phyloP scores from a whole-genome alignment of 1,139 yeast species.

The Lodderomyces metapsilosis region DNA sequence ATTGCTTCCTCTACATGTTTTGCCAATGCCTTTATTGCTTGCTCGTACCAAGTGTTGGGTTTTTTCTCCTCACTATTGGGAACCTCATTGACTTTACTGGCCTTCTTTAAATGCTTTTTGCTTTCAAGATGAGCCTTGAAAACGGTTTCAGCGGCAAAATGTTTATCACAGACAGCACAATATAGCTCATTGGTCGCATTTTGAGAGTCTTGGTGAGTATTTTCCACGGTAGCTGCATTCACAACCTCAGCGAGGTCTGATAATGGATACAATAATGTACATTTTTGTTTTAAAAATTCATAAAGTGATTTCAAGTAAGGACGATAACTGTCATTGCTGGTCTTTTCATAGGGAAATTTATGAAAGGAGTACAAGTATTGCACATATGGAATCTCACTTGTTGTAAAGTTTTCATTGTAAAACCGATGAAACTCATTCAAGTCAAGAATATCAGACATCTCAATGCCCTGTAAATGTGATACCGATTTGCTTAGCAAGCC shows the following conservation, averaged over 20 bases:
- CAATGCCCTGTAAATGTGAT: constrained; percentile 33
- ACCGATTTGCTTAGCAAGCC: constrained; percentile 50
- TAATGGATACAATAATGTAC: constrained; percentile 52
- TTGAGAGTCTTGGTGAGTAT: constrained; percentile 21
- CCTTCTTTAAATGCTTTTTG: constrained; percentile 68
- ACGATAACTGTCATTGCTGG: constrained; percentile 30
- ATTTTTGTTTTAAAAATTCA: constrained; percentile 47
- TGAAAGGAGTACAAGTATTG: constrained; percentile 51
- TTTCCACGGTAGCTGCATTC: constrained; percentile 18
- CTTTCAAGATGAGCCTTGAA: constrained; percentile 71
- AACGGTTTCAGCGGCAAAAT: constrained; percentile 64
- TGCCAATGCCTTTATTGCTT: constrained; percentile 31
- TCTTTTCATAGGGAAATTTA: constrained; percentile 31
- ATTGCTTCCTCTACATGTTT: constrained; percentile 48
- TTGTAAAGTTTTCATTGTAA: constrained; percentile 45
- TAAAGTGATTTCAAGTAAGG: constrained; percentile 44
- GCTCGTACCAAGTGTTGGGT: constrained; percentile 24
- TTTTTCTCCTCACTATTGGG: neutral
- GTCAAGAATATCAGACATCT: constrained; percentile 39
- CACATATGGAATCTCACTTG: constrained; percentile 38
- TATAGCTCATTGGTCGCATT: constrained; percentile 19
- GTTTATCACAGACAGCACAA: constrained; percentile 66
- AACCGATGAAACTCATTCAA: constrained; percentile 47
- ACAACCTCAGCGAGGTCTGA: constrained; percentile 35
- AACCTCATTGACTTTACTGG: neutral